Evolutionary conservation across 768 basidiomycete species (phyloP).

Genomic region (Russula compacta): DNA sequence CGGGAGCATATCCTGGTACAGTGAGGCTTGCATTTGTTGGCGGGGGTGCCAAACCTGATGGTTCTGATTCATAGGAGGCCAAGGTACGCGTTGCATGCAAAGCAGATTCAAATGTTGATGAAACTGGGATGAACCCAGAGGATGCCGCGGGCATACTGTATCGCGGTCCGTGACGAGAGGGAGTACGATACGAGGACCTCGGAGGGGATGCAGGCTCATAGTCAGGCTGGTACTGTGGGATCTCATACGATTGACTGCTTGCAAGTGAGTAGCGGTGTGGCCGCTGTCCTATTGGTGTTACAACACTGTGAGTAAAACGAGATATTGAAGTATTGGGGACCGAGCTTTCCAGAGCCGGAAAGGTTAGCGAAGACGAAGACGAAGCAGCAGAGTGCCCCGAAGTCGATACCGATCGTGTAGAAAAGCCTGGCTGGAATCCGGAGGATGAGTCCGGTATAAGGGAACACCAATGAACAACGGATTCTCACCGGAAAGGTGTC

Average conservation of each 20-base stretch:
- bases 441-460: neutral
- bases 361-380: slow-evolving; percentile 25
- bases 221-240: slow-evolving; percentile 34
- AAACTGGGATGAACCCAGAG: slow-evolving; percentile 59
- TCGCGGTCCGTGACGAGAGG: slow-evolving; percentile 42
- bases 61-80: slow-evolving; percentile 19
- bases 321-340: slow-evolving; percentile 23
- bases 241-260: slow-evolving; percentile 26
- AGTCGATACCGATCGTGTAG: slow-evolving; percentile 12
- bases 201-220: slow-evolving; percentile 35
- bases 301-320: slow-evolving; percentile 2
- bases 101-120: slow-evolving; percentile 22
- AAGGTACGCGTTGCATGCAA: neutral
- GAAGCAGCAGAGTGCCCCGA: slow-evolving; percentile 10
- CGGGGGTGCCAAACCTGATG: slow-evolving; percentile 15
- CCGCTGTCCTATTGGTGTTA: slow-evolving; percentile 15
- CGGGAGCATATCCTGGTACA: slow-evolving; percentile 21
- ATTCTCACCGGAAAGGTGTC: slow-evolving; percentile 48
- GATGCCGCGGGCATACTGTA: slow-evolving; percentile 59
- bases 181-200: slow-evolving; percentile 29
- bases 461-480: neutral
- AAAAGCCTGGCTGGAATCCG: neutral
- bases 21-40: slow-evolving; percentile 22
- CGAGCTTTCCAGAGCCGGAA: slow-evolving; percentile 29
- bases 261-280: slow-evolving; percentile 20